Evolutionary conservation across 2,329 filamentous ascomycete genomes (phyloP).

Genomic region (Lasiodiplodia sp.): DNA sequence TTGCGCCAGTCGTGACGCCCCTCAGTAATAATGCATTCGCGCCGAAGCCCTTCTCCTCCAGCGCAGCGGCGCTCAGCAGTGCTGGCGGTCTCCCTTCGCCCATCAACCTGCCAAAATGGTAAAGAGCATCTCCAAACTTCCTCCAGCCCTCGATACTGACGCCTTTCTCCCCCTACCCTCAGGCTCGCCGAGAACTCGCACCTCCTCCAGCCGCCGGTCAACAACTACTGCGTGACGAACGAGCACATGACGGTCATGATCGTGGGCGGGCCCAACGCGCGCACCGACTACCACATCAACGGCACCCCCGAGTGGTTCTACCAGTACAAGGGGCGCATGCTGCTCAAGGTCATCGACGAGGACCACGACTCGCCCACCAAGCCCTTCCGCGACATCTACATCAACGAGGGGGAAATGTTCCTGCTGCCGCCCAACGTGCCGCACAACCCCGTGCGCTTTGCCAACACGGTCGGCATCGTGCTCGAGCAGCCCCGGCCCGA

Average conservation of each 20-base stretch:
- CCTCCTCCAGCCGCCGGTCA: constrained; percentile 90
- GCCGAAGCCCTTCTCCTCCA: constrained; percentile 8
- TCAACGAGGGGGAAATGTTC: constrained; percentile 93
- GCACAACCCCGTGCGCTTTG: constrained; percentile 93
- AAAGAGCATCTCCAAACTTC: constrained; percentile 11
- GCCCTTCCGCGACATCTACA: constrained; percentile 81
- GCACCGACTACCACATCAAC: constrained; percentile 99
- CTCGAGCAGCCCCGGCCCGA: constrained; percentile 82
- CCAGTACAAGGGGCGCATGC: constrained; percentile 91
- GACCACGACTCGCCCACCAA: constrained; percentile 47
- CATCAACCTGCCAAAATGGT: constrained; percentile 53
- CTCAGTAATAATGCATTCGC: background rate
- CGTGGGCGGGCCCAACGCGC: constrained; percentile 92
- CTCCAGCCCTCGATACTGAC: background rate
- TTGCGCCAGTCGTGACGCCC: background rate
- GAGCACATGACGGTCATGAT: constrained; percentile 86
- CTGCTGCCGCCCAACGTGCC: constrained; percentile 92
- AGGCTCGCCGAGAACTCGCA: constrained; percentile 94
- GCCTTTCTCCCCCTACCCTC: background rate
- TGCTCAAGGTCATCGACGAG: constrained; percentile 86
- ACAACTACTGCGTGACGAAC: constrained; percentile 97
- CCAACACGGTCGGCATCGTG: constrained; percentile 91
- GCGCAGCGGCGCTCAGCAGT: background rate
- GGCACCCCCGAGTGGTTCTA: constrained; percentile 97
- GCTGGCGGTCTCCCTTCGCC: constrained; percentile 34